Evolutionary conservation across 805 yeast species (phyloP), one percentile per base, ranked within the genome.

Genomic region (Saccharomyces kudriavzevii): DNA sequence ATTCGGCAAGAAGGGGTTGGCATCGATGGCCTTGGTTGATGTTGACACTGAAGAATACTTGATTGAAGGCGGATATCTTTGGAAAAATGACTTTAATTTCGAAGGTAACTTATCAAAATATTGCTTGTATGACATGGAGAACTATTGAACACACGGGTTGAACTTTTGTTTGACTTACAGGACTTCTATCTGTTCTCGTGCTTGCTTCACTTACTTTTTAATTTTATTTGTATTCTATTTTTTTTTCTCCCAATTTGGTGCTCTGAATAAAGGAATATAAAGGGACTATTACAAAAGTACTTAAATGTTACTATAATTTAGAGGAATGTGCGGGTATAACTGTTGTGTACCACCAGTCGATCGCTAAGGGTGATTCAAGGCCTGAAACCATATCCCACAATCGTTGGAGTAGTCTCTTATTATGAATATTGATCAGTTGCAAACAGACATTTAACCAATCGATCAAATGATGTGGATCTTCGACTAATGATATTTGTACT

Each of bases 1-100:
- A 69, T 89, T 90, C 25, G 96, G 85, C 52, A 89, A 70, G 69
- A 91, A 91, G 51, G 97, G 97, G 70, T 91, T 91, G 60, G 90
- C 87, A 56, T 81, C 79, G 24, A 80, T 77, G 49, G 89, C 91
- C 49, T 72, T 73, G 24, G 87, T 83, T 28, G 80, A 72, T 1
- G 87, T 80, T 50, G 96, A 86, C 57, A 76, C 77, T 2, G 76
- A 71, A 4, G 88, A 75, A 68, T 89, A 91, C 59, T 77, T 67
- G 20, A 79, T 78, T 24, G 84, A 73, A 8, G 97, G 97, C 30
- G 97, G 97, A 65, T 82, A 88, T 68, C 81, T 84, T 49, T 81
- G 76, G 73, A 91, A 90, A 70, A 90, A 91, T 58, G 73, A 79
- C 66, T 82, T 85, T 31, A 90, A 77, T 65, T 78, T 79, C 50